Evolutionary conservation across 2,329 filamentous ascomycete species (phyloP), one percentile per base, ranked within the genome.

Genomic region (Calonectria montana): DNA sequence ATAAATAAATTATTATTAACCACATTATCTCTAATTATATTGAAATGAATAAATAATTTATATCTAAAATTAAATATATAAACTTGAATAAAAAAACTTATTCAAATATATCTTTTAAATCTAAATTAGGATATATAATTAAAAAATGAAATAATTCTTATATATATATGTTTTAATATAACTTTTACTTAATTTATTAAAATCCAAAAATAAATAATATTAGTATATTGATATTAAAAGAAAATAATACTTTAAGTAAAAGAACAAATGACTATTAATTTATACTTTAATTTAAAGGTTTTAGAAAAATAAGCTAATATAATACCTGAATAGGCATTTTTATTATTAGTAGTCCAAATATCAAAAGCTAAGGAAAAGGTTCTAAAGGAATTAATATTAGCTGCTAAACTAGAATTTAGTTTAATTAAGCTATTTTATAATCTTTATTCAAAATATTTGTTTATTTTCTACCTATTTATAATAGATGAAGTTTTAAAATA

Each of bases 1-100:
- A 50, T 48, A 25, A 62, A 65, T 47, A 65, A 41, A 59, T 65
- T 43, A 59, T 64, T 65, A 23, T 65, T 61, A 16, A 55, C 67
- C n/a, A 65, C 21, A 47, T 45, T 45, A 35, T 31, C 31, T 65
- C 37, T 39, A 39, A 10, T 35, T 10, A 69, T 16, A 57, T 59
- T 53, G 27, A 41, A 62, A 65, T 69, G 31, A 23, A 31, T 50
- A 21, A 69, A 23, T 39, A 59, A 62, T 39, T 16, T 50, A 65
- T 48, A 59, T 48, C n/a, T 65, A 23, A 35, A 65, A 48, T 50
- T 65, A 41, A 18, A 69, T 41, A 35, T 10, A 50, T 23, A 61
- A 53, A 62, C 23, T 65, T 65, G 23, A 69, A 41, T 15, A 41
- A 47, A 27, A 69, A 39, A 21, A 35, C 65, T 50, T 4, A 62